These are phyloP conservation scores for Coelastrella sp. DNA, from an alignment of 139 green algal genomes.

Conservation along the genomic window DNA sequence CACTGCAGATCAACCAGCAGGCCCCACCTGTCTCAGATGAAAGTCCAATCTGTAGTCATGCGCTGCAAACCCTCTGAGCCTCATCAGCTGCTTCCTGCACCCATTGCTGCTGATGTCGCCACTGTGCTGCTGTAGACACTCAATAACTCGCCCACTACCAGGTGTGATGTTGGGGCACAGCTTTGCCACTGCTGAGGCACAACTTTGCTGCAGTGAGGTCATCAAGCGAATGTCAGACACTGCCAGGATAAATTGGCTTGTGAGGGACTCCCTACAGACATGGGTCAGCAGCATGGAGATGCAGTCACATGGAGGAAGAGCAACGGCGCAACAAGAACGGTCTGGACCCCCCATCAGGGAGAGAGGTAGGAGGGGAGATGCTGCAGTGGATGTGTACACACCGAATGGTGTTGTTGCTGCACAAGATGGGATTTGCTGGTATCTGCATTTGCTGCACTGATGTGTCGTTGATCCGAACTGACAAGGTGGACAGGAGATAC, in stretches of 20 bases:
- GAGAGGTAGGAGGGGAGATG: too few species aligned
- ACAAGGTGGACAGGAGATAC: neutral
- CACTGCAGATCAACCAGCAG: neutral
- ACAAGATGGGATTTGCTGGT: neutral
- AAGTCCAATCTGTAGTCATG: conserved; percentile 62
- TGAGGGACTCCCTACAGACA: conserved; percentile 41
- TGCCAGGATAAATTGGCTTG: conserved; percentile 42
- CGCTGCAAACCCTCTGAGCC: conserved; percentile 58
- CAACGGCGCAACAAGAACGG: too few species aligned
- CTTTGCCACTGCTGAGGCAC: conserved; percentile 44
- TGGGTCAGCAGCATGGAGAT: neutral
- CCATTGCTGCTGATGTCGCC: conserved; percentile 11
- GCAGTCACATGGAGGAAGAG: too few species aligned
- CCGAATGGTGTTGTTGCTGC: neutral
- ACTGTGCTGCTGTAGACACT: conserved; percentile 48
- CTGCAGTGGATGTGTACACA: too few species aligned
- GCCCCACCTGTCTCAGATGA: neutral
- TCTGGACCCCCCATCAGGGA: too few species aligned
- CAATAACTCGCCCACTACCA: conserved; percentile 57
- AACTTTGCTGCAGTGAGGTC: conserved; percentile 48
- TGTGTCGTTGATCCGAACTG: neutral
- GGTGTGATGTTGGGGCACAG: conserved; percentile 52
- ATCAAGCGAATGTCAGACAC: conserved; percentile 61
- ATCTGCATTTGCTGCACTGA: neutral
- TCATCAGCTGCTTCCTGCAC: conserved; percentile 60